phyloP scores from a whole-genome alignment of 108 stramenopile species.

The Skeletonema potamos region DNA sequence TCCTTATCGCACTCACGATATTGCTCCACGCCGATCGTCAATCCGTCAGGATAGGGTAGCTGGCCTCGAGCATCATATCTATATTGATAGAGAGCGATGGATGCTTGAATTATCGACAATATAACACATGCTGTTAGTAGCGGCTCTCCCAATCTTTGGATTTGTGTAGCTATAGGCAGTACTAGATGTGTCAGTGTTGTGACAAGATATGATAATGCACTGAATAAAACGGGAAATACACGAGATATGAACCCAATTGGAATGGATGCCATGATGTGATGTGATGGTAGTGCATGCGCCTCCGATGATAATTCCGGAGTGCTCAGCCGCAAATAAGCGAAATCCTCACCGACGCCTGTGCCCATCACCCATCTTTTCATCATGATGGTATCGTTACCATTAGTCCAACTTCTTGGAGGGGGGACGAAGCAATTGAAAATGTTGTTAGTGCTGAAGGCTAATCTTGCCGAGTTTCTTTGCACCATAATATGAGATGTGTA shows the following conservation, averaged over 20 bases:
- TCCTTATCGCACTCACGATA: background rate
- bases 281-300: constrained; percentile 4
- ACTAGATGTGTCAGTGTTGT: constrained; percentile 6
- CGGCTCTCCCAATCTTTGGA: constrained; percentile 47
- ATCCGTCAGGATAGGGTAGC: constrained; percentile 58
- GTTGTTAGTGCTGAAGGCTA: background rate
- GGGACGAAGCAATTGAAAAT: background rate
- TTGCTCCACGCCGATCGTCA: constrained; percentile 51
- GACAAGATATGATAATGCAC: constrained; percentile 2
- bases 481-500: no score
- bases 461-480: background rate
- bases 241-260: background rate
- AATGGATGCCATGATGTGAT: background rate
- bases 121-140: constrained; percentile 44
- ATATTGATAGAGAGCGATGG: constrained; percentile 61
- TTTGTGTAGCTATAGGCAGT: constrained; percentile 7
- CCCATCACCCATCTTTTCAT: background rate
- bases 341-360: background rate
- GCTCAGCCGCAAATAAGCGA: background rate
- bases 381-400: background rate
- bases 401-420: background rate
- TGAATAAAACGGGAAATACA: constrained; percentile 6
- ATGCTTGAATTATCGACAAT: constrained; percentile 56
- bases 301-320: background rate
- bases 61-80: constrained; percentile 58